Conservation (phyloP, 306 rosid species). For the Prunus davidiana region DNA sequence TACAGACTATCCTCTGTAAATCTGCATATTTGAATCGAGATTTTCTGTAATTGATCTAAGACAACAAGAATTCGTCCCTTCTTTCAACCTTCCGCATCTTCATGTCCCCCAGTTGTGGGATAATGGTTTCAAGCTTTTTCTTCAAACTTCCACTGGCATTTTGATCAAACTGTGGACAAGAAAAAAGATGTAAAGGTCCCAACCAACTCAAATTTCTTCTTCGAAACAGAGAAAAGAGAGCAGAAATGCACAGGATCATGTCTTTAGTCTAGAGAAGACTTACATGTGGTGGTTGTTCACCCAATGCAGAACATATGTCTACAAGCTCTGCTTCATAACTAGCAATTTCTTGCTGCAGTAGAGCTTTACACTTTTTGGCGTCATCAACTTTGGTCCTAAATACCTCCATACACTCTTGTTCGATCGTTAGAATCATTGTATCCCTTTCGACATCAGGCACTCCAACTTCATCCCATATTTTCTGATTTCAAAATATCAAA, state of each 20-base stretch:
- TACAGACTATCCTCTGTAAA: slow-evolving; percentile 22
- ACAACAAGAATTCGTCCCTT: slow-evolving; percentile 51
- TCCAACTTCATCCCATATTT: slow-evolving; percentile 83
- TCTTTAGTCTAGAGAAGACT: slow-evolving; percentile 27
- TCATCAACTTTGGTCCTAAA: slow-evolving; percentile 54
- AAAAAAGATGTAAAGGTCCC: not conserved
- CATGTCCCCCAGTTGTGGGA: slow-evolving; percentile 53
- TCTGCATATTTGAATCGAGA: slow-evolving; percentile 49
- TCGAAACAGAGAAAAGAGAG: not conserved
- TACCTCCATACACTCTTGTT: slow-evolving; percentile 55
- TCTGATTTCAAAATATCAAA: slow-evolving; percentile 36
- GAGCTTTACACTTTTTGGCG: slow-evolving; percentile 47
- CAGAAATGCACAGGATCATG: not conserved
- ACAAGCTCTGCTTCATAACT: slow-evolving; percentile 53
- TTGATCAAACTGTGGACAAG: slow-evolving; percentile 41
- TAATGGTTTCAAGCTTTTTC: slow-evolving; percentile 39
- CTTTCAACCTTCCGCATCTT: slow-evolving; percentile 50
- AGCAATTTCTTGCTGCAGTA: slow-evolving; percentile 48
- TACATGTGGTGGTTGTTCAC: slow-evolving; percentile 47
- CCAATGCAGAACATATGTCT: slow-evolving; percentile 47
- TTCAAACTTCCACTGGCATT: slow-evolving; percentile 49
- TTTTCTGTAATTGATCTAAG: slow-evolving; percentile 40
- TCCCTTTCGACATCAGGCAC: slow-evolving; percentile 51
- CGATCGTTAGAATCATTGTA: slow-evolving; percentile 53
- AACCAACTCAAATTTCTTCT: slow-evolving; percentile 3